Evolutionary conservation across 2,329 filamentous ascomycete species (phyloP), one percentile per base, ranked within the genome.

Genomic region (Didymella sp.): DNA sequence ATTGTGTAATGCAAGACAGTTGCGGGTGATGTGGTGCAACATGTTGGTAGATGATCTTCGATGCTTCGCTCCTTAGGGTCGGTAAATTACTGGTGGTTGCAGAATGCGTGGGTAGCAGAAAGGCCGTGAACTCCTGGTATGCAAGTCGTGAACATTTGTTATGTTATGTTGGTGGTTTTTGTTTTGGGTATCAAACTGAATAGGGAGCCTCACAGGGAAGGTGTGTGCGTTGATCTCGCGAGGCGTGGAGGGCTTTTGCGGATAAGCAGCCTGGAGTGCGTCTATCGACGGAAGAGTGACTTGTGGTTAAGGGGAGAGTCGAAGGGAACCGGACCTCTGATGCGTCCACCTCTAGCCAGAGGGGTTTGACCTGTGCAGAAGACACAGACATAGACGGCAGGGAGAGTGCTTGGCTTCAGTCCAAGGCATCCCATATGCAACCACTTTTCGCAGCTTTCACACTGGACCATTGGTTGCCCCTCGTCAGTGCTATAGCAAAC

Each of bases 361-460:
- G 73, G 73, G 8, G 70, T 75, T n/a, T 66, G 58, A 3, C 75
- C 75, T 1, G 76, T 78, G 60, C 76, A 78, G 58, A 76, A 77
- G 4, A 76, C 56, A 58, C 76, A 78, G 1, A 78, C 71, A 46
- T 74, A 78, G 5, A 77, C 74, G 1, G 73, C 66, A 6, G 76
- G 76, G 73, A 82, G 72, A 50, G 78, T 79, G 33, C 78, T 76
- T 17, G 77, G 71, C 53, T 82, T 79, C 15, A 87, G 71, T 2
- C 85, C 84, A 21, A 87, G 79, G 63, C 86, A 88, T 51, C 78
- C 78, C 28, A 82, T 82, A 65, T 88, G 86, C 27, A 85, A 76
- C 82, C 84, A 88, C 63, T 87, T 85, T n/a, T 78, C 82, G 74
- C 85, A 88, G 22, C 82, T 84, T 70, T 85, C 83, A 73, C 86